A percentile compares a stretch with the other conserved stretches of the same genome.
Conservation (phyloP, 495 filamentous ascomycete species). For the Talaromyces adpressus region DNA sequence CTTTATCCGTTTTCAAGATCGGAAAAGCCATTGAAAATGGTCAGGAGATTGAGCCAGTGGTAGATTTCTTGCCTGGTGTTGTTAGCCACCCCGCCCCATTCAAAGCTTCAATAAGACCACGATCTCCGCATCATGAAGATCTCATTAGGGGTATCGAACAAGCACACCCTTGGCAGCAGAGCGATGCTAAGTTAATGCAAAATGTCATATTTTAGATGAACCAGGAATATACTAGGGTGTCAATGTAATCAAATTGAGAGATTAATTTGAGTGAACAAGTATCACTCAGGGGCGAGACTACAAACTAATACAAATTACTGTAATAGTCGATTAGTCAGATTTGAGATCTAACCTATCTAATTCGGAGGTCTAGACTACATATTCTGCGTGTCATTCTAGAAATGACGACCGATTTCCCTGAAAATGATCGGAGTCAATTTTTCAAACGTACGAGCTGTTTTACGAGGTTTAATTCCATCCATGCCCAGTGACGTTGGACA, state of each 20-base stretch:
- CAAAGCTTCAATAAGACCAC: slow-evolving; percentile 21
- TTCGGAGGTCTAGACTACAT: not conserved
- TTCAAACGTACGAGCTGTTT: not conserved
- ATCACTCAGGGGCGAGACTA: not conserved
- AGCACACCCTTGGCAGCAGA: slow-evolving; percentile 36
- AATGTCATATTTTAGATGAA: slow-evolving; percentile 1
- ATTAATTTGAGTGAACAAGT: not conserved
- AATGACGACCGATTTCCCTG: not conserved
- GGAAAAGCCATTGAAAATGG: slow-evolving; percentile 22
- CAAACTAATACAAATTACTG: not conserved
- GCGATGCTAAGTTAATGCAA: slow-evolving; percentile 7
- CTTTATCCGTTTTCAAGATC: slow-evolving; percentile 33
- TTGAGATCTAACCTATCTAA: not conserved
- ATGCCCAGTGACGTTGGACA: not conserved
- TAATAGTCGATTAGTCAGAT: not conserved
- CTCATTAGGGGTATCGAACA: slow-evolving; percentile 29
- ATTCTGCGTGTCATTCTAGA: not conserved
- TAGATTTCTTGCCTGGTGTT: slow-evolving; percentile 27
- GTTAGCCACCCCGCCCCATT: slow-evolving; percentile 34
- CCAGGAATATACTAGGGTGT: not conserved
- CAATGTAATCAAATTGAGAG: not conserved
- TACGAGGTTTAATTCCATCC: not conserved
- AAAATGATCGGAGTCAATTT: not conserved
- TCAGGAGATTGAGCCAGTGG: slow-evolving; percentile 17
- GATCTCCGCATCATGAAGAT: slow-evolving; percentile 22